Evolutionary conservation across 495 filamentous ascomycete genomes (phyloP), one percentile per base, ranked within the genome.

Genomic region (Penicillium psychrofluorescens): DNA sequence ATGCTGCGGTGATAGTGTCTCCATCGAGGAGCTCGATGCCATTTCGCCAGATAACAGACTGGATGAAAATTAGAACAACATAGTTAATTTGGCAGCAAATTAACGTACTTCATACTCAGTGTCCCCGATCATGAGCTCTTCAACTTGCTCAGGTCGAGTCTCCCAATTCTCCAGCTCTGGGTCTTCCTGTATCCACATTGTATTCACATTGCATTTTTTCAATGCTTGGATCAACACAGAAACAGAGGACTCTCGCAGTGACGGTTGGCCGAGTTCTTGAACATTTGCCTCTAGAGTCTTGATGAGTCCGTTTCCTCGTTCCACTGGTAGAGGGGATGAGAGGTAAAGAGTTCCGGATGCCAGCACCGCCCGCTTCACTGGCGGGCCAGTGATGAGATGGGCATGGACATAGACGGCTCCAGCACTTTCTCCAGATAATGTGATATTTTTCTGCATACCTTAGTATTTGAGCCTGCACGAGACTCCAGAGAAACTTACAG

Each of bases 1-100:
- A 67, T 11, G 62, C 64, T 7, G 55, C 51, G 22, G 56, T 48
- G 11, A 67, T 66, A 0, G 56, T 54, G 35, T 53, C 28, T 13
- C 58, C 57, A 12, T 63, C 53, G 6, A 61, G 41, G 3, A 52
- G 45, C 14, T 70, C 66, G 41, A 67, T 51, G 2, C 66, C 66
- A 29, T 67, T 63, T n/a, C 66, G 55, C 66, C 66, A 70, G 11
- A 70, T 67, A 27, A 66, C 56, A 2, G 66, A 67, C 64, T 68
- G 27, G 22, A 22, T 22, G 4, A 4, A 22, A 22, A 4, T 22
- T 32, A 35, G 11, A 22, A 13, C 5, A 10, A 11, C 15, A 30
- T 43, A 35, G 46, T n/a, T 0, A 14, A 22, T 22, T 4, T 22
- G 22, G 22, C 22, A 22, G 22, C 22, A 22, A 6, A 11, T 11